A percentile compares a stretch with the other conserved stretches of the same genome.
phyloP scores from a whole-genome alignment of 805 yeast species.

The Suhomyces canberraensis region DNA sequence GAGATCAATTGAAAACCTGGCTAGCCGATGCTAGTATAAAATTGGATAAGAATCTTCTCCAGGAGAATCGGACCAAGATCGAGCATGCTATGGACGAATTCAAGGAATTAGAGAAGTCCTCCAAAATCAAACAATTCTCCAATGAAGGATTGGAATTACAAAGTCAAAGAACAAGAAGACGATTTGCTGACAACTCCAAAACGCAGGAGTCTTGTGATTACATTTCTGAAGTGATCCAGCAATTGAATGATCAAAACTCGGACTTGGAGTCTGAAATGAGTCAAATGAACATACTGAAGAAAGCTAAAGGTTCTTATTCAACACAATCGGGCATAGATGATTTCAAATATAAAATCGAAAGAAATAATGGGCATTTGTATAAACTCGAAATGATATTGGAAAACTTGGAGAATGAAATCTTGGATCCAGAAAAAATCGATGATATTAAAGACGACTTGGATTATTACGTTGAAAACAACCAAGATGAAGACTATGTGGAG shows the following conservation, averaged over 20 bases:
- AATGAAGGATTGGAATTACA: conserved; percentile 86
- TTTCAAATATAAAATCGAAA: conserved; percentile 57
- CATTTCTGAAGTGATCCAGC: conserved; percentile 69
- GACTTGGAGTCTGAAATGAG: conserved; percentile 65
- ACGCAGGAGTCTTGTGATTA: conserved; percentile 71
- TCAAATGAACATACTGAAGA: conserved; percentile 34
- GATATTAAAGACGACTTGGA: conserved; percentile 83
- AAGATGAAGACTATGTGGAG: conserved; percentile 88
- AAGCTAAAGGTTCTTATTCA: conserved; percentile 42
- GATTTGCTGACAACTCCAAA: conserved; percentile 66
- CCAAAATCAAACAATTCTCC: conserved; percentile 91
- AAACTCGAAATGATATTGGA: conserved; percentile 76
- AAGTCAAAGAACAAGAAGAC: conserved; percentile 30
- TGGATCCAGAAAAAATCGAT: conserved; percentile 74
- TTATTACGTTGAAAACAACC: conserved; percentile 90
- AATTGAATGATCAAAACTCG: conserved; percentile 78
- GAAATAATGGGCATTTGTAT: conserved; percentile 76
- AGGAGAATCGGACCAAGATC: conserved; percentile 62
- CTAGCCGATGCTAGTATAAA: conserved; percentile 86
- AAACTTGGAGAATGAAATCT: conserved; percentile 71
- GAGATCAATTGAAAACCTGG: conserved; percentile 97
- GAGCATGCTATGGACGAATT: conserved; percentile 96
- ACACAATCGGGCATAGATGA: conserved; percentile 58
- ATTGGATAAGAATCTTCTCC: conserved; percentile 48
- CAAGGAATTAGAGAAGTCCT: conserved; percentile 87